These are phyloP conservation scores for Acidomyces sp. DNA, from an alignment of 495 filamentous ascomycete species.

Conservation along the genomic window DNA sequence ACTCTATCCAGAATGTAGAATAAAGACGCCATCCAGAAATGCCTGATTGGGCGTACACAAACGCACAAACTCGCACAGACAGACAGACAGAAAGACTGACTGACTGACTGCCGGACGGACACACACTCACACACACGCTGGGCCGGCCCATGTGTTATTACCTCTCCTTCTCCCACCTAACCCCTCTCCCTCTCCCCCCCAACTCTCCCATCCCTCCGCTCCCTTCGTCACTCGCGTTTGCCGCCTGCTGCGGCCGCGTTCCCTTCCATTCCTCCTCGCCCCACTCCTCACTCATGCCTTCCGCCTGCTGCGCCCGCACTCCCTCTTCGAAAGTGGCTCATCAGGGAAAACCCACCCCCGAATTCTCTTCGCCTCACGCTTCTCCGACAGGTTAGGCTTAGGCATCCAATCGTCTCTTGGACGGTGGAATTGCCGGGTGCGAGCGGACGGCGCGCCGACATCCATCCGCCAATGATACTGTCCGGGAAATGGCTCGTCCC, in stretches of 20 bases:
- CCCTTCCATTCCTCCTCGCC: conserved; percentile 9
- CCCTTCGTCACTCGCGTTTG: conserved; percentile 1
- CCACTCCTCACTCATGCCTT: background rate
- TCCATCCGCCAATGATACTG: conserved; percentile 60
- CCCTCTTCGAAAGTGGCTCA: conserved; percentile 47
- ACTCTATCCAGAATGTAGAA: no score
- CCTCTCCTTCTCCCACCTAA: background rate
- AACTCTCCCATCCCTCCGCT: no score
- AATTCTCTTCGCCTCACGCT: conserved; percentile 65
- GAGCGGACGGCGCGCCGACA: conserved; percentile 66
- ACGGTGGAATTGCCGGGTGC: conserved; percentile 56
- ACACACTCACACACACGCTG: background rate
- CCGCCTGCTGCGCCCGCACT: conserved; percentile 21
- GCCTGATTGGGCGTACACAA: no score
- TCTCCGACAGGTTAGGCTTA: conserved; percentile 66
- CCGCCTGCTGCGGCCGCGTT: conserved; percentile 20
- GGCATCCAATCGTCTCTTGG: conserved; percentile 79
- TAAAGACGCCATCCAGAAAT: no score
- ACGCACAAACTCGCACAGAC: no score
- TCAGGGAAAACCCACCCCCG: conserved; percentile 78
- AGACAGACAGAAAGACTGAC: no score
- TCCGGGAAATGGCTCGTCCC: conserved; percentile 52
- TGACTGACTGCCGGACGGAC: no score
- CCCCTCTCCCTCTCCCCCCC: conserved; percentile 2
- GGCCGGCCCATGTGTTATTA: conserved; percentile 2